These are phyloP conservation scores for Penicillium sp. DNA, from an alignment of 2,329 filamentous ascomycete genomes.

Conservation along the genomic window DNA sequence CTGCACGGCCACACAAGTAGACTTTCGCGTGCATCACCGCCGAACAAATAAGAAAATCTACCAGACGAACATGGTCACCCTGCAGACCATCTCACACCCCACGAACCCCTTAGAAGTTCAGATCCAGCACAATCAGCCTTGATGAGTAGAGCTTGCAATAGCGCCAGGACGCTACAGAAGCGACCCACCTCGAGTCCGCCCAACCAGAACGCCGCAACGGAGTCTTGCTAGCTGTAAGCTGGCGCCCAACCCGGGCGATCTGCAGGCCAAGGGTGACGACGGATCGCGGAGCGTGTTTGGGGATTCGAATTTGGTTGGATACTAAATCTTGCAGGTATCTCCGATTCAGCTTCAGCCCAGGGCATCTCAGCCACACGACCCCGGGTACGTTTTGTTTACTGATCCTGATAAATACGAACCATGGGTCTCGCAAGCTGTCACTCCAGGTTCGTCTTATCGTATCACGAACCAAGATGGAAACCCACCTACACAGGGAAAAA, in stretches of 20 bases:
- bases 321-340: not conserved
- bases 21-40: no score
- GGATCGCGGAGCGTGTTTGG: constrained; percentile 8
- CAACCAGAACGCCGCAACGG: constrained; percentile 4
- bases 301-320: constrained; percentile 15
- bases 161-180: constrained; percentile 5
- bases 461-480: not conserved
- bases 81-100: not conserved
- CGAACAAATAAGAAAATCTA: constrained; percentile 6
- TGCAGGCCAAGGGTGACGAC: constrained; percentile 13
- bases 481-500: not conserved
- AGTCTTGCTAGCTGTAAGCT: not conserved
- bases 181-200: constrained; percentile 7
- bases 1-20: not conserved
- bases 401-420: constrained; percentile 7
- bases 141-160: constrained; percentile 4
- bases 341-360: constrained; percentile 1
- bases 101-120: not conserved
- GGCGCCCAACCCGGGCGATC: constrained; percentile 1
- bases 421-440: not conserved
- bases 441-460: not conserved
- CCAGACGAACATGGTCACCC: constrained; percentile 14
- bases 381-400: not conserved
- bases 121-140: constrained; percentile 1
- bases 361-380: not conserved